Evolutionary conservation across 352 stramenopile species (phyloP).

Genomic region (Elongisporangium anandrum): DNA sequence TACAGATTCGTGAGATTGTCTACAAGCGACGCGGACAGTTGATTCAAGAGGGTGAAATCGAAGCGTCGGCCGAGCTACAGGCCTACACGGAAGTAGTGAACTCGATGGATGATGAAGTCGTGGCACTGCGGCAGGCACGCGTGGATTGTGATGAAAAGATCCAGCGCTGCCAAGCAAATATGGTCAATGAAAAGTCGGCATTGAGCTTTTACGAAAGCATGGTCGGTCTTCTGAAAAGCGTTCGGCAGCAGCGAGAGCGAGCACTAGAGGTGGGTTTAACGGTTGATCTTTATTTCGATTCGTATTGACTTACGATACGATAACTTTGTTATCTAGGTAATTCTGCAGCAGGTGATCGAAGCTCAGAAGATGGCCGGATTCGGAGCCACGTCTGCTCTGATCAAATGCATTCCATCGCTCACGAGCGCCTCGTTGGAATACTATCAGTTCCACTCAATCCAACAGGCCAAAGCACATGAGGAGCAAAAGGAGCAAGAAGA

Average conservation of each 20-base stretch:
- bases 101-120: slow-evolving; percentile 26
- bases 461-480: slow-evolving; percentile 39
- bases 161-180: slow-evolving; percentile 2
- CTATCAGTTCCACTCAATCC: slow-evolving; percentile 59
- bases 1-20: slow-evolving; percentile 31
- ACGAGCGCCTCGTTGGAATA: slow-evolving; percentile 31
- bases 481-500: slow-evolving; percentile 44
- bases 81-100: slow-evolving; percentile 30
- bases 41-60: slow-evolving; percentile 16
- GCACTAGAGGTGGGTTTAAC: slow-evolving; percentile 9
- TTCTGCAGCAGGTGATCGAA: slow-evolving; percentile 21
- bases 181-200: slow-evolving; percentile 19
- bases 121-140: slow-evolving; percentile 21
- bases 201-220: slow-evolving; percentile 30
- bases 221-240: slow-evolving; percentile 22
- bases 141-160: slow-evolving; percentile 20
- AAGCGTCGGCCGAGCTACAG: slow-evolving; percentile 25
- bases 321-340: slow-evolving; percentile 20
- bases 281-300: not conserved
- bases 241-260: slow-evolving; percentile 12
- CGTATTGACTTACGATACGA: slow-evolving; percentile 8
- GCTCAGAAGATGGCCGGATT: slow-evolving; percentile 15
- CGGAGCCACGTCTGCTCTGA: slow-evolving; percentile 26
- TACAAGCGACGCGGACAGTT: slow-evolving; percentile 25
- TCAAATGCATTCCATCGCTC: slow-evolving; percentile 43